Conservation (phyloP, 2,329 filamentous ascomycete species). For the Cladophialophora immunda region DNA sequence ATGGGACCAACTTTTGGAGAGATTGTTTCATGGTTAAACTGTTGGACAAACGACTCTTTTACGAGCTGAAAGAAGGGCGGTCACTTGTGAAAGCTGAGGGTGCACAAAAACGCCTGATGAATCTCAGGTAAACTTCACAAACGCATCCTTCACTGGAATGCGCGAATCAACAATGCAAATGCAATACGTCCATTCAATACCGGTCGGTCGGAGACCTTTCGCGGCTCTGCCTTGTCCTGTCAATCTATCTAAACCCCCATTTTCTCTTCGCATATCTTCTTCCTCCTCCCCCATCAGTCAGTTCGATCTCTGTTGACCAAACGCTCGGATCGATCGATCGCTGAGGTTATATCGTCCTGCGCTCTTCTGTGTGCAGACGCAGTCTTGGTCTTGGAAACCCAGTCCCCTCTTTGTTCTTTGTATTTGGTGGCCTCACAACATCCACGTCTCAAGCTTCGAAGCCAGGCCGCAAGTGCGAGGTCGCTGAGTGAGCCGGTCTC, state of each 20-base stretch:
- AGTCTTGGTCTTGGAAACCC: no score
- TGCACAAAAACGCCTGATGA: not conserved
- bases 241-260: not conserved
- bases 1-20: not conserved
- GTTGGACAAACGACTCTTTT: not conserved
- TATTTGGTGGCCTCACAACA: no score
- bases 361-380: no score
- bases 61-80: not conserved
- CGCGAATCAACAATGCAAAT: not conserved
- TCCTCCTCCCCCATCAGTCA: not conserved
- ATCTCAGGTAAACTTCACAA: not conserved
- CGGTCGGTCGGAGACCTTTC: not conserved
- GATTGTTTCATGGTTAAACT: not conserved
- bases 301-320: not conserved
- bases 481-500: no score
- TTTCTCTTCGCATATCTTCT: not conserved
- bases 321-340: no score
- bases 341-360: not conserved
- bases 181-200: not conserved
- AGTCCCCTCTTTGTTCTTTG: no score
- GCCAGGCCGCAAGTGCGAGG: no score
- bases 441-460: no score
- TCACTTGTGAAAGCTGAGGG: not conserved
- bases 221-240: not conserved
- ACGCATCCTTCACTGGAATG: not conserved